Percentiles rank a stretch among this genome's conserved stretches.
These are phyloP conservation scores for Phaeosphaeriaceae sp. DNA, from an alignment of 2,329 filamentous ascomycete genomes.

Conservation along the genomic window DNA sequence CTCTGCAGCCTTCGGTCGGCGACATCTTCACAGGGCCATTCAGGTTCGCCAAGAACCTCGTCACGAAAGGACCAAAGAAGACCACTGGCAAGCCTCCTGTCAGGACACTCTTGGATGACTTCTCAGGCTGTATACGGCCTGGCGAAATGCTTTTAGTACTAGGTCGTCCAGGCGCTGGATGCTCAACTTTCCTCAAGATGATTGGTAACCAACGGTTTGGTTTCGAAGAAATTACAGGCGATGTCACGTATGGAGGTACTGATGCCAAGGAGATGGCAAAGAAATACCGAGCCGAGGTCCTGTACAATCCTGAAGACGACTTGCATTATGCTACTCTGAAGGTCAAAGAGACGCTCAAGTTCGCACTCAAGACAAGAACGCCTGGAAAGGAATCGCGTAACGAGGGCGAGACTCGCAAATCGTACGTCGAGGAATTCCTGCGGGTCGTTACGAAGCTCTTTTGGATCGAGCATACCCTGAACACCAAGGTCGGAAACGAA, in stretches of 20 bases:
- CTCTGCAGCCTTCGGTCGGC: constrained; percentile 66
- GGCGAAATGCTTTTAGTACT: constrained; percentile 76
- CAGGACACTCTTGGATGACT: constrained; percentile 69
- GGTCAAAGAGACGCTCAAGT: constrained; percentile 75
- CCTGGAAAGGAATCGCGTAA: constrained; percentile 68
- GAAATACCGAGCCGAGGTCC: constrained; percentile 68
- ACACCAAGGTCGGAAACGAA: constrained; percentile 78
- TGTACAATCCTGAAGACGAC: constrained; percentile 81
- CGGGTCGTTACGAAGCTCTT: constrained; percentile 74
- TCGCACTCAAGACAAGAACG: constrained; percentile 73
- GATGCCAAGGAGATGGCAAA: constrained; percentile 59
- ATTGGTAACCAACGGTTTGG: constrained; percentile 70
- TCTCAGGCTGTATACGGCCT: constrained; percentile 73
- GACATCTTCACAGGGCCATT: constrained; percentile 68
- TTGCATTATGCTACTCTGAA: constrained; percentile 80
- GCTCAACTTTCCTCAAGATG: constrained; percentile 74
- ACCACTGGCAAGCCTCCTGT: constrained; percentile 61
- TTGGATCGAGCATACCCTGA: constrained; percentile 73
- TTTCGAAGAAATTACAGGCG: constrained; percentile 64
- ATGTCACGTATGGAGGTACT: constrained; percentile 63
- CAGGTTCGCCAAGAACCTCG: constrained; percentile 60
- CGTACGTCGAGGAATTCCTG: constrained; percentile 68
- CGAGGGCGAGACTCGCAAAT: constrained; percentile 65
- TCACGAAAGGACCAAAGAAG: constrained; percentile 51
- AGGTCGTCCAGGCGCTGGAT: constrained; percentile 72